phyloP scores from a whole-genome alignment of 2,329 filamentous ascomycete species.

The Clonostachys chloroleuca region DNA sequence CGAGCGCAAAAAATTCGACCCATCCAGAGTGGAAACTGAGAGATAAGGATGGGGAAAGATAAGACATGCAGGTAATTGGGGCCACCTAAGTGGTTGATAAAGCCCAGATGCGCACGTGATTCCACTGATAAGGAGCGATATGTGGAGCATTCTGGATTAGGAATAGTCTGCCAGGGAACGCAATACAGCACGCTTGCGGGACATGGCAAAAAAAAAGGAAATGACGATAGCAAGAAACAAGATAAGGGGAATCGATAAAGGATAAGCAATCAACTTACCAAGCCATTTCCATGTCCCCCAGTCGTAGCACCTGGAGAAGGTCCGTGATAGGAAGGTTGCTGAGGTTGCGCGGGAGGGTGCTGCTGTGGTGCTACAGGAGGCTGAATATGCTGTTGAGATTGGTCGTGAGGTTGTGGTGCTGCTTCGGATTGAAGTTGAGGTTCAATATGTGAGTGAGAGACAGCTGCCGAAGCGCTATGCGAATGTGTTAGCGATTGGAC shows the following conservation, averaged over 20 bases:
- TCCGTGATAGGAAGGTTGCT: conserved; percentile 10
- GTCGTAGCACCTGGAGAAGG: conserved; percentile 23
- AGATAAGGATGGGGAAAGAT: conserved; percentile 17
- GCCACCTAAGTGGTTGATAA: not conserved
- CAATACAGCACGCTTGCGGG: no score
- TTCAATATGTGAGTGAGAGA: no score
- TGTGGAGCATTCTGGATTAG: no score
- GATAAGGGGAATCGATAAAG: not conserved
- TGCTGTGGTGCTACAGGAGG: conserved; percentile 9
- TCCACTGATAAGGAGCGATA: not conserved
- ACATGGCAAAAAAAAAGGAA: not conserved
- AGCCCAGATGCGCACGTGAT: not conserved
- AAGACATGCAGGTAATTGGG: conserved; percentile 5
- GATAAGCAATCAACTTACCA: conserved; percentile 4
- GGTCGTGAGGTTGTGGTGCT: not conserved
- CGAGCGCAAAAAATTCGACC: conserved; percentile 23
- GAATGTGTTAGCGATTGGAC: no score
- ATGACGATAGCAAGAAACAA: not conserved
- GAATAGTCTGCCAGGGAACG: no score
- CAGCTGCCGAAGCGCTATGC: no score
- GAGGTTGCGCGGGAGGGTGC: conserved; percentile 1
- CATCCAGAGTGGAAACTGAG: conserved; percentile 22
- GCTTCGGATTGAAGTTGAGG: not conserved
- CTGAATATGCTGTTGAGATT: not conserved
- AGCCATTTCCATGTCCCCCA: conserved; percentile 14